phyloP scores from a whole-genome alignment of 2,329 filamentous ascomycete genomes.

The Lachnellula subtilissima region DNA sequence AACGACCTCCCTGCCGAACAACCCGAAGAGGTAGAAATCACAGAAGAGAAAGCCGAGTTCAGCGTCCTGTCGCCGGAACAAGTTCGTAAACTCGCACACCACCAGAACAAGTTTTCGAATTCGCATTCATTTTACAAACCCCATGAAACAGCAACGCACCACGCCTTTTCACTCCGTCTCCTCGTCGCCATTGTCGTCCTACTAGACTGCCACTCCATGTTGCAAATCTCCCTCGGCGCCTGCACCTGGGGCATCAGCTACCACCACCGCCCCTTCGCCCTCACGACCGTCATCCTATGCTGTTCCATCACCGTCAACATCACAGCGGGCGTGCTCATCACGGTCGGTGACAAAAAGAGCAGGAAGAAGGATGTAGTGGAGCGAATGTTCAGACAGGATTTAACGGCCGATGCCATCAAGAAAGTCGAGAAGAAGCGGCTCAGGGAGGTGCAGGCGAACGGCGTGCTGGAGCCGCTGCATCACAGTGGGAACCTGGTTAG shows the following conservation, averaged over 20 bases:
- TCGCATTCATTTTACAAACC: constrained; percentile 88
- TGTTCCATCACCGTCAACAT: constrained; percentile 76
- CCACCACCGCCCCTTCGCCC: constrained; percentile 59
- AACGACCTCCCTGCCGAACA: constrained; percentile 52
- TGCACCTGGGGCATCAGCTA: constrained; percentile 77
- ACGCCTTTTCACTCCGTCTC: constrained; percentile 69
- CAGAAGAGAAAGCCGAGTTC: constrained; percentile 37
- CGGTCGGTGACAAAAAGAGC: constrained; percentile 68
- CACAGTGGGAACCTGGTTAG: not conserved
- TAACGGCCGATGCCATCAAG: constrained; percentile 61
- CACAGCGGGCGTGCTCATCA: constrained; percentile 70
- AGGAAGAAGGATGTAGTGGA: constrained; percentile 83
- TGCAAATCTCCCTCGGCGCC: constrained; percentile 75
- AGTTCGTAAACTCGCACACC: constrained; percentile 66
- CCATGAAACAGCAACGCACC: constrained; percentile 77
- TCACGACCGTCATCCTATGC: constrained; percentile 77
- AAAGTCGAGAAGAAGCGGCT: constrained; percentile 33
- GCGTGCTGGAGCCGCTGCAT: not conserved
- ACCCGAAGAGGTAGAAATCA: constrained; percentile 24
- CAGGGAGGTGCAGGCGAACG: not conserved
- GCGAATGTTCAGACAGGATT: constrained; percentile 67
- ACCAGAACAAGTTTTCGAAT: constrained; percentile 74
- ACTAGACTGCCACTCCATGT: constrained; percentile 71
- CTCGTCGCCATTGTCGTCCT: constrained; percentile 75
- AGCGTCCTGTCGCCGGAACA: constrained; percentile 62